These are phyloP conservation scores for Umbelopsis vinacea DNA, from an alignment of 192 early-diverging fungal species.

Conservation along the genomic window DNA sequence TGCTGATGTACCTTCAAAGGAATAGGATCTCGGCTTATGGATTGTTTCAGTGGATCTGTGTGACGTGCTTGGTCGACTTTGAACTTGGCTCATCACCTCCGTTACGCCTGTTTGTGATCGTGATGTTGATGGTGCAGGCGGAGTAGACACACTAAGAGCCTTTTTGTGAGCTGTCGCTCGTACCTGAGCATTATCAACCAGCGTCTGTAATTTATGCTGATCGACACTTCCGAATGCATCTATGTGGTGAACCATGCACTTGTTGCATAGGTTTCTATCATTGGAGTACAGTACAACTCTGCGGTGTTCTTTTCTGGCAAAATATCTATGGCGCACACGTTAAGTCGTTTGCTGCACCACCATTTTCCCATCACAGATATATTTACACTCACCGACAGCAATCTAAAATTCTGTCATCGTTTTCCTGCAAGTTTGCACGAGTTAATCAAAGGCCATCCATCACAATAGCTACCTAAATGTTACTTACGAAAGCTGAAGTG, in stretches of 20 bases:
- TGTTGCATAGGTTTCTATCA: constrained; percentile 60
- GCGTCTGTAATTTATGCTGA: neutral
- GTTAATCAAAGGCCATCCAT: neutral
- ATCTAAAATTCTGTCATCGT: constrained; percentile 62
- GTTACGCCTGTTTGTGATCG: neutral
- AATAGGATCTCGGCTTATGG: neutral
- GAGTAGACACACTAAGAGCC: neutral
- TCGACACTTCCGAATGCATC: constrained; percentile 20
- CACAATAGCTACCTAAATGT: neutral
- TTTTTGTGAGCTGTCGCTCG: neutral
- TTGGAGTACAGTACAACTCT: constrained; percentile 56
- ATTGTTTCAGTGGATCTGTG: neutral
- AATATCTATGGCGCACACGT: constrained; percentile 29
- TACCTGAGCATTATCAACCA: neutral
- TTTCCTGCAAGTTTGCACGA: constrained; percentile 26
- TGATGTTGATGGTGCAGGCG: neutral
- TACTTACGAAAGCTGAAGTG: constrained; percentile 23
- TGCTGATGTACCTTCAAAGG: neutral
- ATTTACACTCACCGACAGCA: constrained; percentile 54
- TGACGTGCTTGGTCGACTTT: neutral
- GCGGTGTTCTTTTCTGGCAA: constrained; percentile 21
- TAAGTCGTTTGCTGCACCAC: neutral
- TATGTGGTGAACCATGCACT: constrained; percentile 60
- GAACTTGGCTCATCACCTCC: neutral
- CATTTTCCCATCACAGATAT: neutral